Percentiles rank a stretch among this genome's conserved stretches.
These are phyloP conservation scores for Striga hermonthica DNA, from an alignment of 305 asterid species.

Conservation along the genomic window DNA sequence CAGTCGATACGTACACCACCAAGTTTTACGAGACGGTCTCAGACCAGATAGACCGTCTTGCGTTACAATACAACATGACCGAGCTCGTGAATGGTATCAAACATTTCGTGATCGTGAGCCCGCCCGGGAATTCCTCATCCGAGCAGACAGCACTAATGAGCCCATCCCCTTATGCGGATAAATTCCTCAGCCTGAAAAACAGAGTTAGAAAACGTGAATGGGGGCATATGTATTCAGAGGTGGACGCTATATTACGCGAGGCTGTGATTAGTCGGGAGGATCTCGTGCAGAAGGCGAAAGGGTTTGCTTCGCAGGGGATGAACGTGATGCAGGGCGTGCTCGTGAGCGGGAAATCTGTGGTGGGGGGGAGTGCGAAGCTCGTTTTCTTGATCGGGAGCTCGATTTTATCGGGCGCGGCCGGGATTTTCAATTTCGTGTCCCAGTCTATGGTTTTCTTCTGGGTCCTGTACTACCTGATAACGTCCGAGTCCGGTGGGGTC, in stretches of 20 bases:
- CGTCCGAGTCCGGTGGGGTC: conserved; percentile 93
- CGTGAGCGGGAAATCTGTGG: conserved; percentile 60
- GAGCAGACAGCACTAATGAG: conserved; percentile 50
- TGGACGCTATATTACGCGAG: conserved; percentile 65
- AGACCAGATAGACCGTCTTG: conserved; percentile 71
- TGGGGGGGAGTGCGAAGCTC: conserved; percentile 75
- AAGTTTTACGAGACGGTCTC: conserved; percentile 76
- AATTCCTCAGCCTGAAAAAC: conserved; percentile 55
- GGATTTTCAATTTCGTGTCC: conserved; percentile 66
- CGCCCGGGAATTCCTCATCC: conserved; percentile 46
- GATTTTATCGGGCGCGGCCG: conserved; percentile 91
- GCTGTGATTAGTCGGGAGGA: conserved; percentile 64
- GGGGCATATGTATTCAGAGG: conserved; percentile 69
- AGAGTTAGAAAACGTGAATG: conserved; percentile 68
- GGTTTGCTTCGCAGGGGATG: conserved; percentile 73
- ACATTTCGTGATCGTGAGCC: conserved; percentile 52
- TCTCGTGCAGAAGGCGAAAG: conserved; percentile 84
- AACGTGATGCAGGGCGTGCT: conserved; percentile 73
- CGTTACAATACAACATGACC: conserved; percentile 85
- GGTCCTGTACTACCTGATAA: conserved; percentile 80
- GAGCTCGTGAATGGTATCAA: conserved; percentile 70
- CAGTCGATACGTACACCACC: conserved; percentile 73
- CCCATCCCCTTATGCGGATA: conserved; percentile 72
- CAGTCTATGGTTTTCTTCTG: conserved; percentile 87
- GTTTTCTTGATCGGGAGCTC: conserved; percentile 60